Conservation (phyloP, 2,329 filamentous ascomycete genomes). For the Beauveria australis region DNA sequence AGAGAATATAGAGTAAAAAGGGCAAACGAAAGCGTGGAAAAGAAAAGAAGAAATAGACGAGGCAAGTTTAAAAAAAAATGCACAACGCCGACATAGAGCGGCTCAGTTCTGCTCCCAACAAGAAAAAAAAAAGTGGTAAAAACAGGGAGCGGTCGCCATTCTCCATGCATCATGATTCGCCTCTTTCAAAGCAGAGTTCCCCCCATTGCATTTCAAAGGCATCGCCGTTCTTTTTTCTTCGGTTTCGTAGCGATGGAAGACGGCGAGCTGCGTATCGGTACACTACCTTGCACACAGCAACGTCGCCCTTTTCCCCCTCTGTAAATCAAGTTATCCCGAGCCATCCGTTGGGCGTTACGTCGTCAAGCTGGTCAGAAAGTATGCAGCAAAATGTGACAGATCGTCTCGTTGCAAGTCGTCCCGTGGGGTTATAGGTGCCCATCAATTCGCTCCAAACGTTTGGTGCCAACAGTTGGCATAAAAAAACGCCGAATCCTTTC, state of each 20-base stretch:
- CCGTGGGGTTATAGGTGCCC: neutral
- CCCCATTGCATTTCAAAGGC: neutral
- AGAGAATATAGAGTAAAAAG: slow-evolving; percentile 6
- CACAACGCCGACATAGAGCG: slow-evolving; percentile 8
- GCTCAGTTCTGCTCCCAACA: slow-evolving; percentile 1
- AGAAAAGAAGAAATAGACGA: neutral
- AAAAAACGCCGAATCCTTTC: slow-evolving; percentile 1
- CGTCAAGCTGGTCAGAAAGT: neutral
- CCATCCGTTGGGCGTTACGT: neutral
- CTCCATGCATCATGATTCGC: slow-evolving; percentile 3
- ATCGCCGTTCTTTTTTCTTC: neutral
- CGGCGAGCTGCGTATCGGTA: slow-evolving; percentile 3
- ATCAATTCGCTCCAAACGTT: neutral
- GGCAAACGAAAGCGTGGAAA: neutral
- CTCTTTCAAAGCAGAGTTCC: neutral
- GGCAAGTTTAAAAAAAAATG: neutral
- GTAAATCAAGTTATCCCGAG: slow-evolving; percentile 1
- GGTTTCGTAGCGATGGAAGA: neutral
- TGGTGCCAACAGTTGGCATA: neutral
- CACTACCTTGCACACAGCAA: slow-evolving; percentile 10
- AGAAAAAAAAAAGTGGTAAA: slow-evolving; percentile 9
- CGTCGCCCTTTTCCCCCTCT: neutral
- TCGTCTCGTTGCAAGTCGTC: neutral
- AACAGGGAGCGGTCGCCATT: neutral
- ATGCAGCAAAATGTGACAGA: neutral